A percentile compares a stretch with the other conserved stretches of the same genome.
Evolutionary conservation across 306 rosid species (phyloP).

Genomic region (Cucurbita ficifolia): DNA sequence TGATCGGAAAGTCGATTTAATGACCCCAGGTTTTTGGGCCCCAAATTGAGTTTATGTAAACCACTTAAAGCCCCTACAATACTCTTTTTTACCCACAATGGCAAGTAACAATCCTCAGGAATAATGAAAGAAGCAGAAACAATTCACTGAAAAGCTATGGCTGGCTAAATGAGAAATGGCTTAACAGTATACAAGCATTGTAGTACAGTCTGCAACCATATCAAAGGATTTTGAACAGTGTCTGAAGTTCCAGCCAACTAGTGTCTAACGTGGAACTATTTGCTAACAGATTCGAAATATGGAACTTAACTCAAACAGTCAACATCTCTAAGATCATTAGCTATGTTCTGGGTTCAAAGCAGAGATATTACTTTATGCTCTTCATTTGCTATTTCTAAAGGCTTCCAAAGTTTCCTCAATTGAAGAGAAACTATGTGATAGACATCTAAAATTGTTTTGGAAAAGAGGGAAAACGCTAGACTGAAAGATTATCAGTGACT

Average conservation of each 20-base stretch:
- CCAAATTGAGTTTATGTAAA: not conserved
- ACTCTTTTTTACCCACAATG: not conserved
- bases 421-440: not conserved
- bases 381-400: not conserved
- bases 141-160: not conserved
- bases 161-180: not conserved
- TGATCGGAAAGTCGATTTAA: too few species aligned
- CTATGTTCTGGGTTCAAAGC: not conserved
- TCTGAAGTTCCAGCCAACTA: not conserved
- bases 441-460: not conserved
- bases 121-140: not conserved
- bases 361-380: not conserved
- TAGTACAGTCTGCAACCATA: not conserved
- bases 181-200: not conserved
- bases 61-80: not conserved
- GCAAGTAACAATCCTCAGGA: not conserved
- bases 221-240: not conserved
- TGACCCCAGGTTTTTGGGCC: too few species aligned
- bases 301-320: not conserved
- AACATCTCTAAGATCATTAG: not conserved
- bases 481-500: constrained; percentile 2
- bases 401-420: not conserved
- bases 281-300: not conserved
- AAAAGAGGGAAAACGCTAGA: not conserved
- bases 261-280: not conserved